Evolutionary conservation across 108 stramenopile species (phyloP).

Genomic region (Nitzschia putrida): DNA sequence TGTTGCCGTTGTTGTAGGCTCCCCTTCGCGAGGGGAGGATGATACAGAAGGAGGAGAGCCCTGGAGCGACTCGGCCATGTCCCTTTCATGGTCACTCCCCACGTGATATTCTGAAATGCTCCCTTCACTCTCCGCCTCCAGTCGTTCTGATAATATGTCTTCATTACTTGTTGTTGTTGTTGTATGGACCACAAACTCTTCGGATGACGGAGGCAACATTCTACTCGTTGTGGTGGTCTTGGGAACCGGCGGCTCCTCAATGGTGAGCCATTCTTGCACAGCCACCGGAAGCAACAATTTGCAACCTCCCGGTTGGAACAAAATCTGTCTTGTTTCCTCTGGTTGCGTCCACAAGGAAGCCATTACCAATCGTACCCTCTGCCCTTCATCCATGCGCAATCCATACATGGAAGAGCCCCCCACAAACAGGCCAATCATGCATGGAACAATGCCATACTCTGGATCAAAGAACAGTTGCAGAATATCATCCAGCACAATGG

Average conservation of each 20-base stretch:
- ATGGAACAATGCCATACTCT: slow-evolving; percentile 30
- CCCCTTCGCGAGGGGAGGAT: no score
- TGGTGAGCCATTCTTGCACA: slow-evolving; percentile 38
- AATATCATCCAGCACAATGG: slow-evolving; percentile 52
- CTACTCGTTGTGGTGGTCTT: not conserved
- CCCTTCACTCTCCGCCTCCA: slow-evolving; percentile 15
- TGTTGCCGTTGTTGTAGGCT: no score
- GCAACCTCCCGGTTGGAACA: slow-evolving; percentile 39
- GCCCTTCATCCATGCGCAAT: slow-evolving; percentile 31
- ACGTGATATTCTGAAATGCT: slow-evolving; percentile 10
- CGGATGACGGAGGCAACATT: not conserved
- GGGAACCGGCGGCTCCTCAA: not conserved
- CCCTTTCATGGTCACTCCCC: no score
- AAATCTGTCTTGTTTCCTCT: slow-evolving; percentile 13
- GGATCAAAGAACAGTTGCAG: slow-evolving; percentile 43
- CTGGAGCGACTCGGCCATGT: no score
- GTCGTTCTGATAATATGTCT: not conserved
- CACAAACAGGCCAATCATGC: slow-evolving; percentile 24
- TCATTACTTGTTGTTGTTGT: not conserved
- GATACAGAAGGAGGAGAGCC: no score
- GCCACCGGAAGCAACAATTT: slow-evolving; percentile 30
- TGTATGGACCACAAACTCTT: not conserved
- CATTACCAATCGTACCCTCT: slow-evolving; percentile 35
- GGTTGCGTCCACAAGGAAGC: slow-evolving; percentile 19
- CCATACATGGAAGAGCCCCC: slow-evolving; percentile 55